Base-by-base conservation (phyloP, 1,284 basidiomycete genomes). In the Malassezia cuniculi region DNA sequence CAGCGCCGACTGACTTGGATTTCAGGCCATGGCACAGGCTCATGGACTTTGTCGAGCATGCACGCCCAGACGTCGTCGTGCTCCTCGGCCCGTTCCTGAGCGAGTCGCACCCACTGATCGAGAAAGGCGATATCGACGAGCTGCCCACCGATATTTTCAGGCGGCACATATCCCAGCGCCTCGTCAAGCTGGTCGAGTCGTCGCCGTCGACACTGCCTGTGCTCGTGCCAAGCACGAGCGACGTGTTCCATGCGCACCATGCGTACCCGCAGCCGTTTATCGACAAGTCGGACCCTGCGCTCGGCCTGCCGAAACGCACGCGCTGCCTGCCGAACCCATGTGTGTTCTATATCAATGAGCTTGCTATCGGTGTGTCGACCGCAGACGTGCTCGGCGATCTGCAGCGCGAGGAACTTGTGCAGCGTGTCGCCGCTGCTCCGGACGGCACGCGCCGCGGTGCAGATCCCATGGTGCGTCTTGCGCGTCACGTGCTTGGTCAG, bases 341-440 rank as follows among this genome's bases (percentile, higher is more conserved):
- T 16, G 74, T 75, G 4, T 87, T 95, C 68, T 75, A 77, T 19
- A 70, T 97, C 50, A 90, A 94, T 65, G 84, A 80, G 36, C 69
- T 93, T 20, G 72, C 76, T 1, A 81, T 99, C 51, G 82, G 76
- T 0, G 73, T 77, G 5, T 81, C 76, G 12, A 85, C 82, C 39
- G 77, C 85, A 5, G 93, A 97, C 64, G 76, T 80, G 0, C 71
- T 97, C 17, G 87, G 87, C 68, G 86, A 93, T 62, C 71, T 97
- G 2, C 77, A 80, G 36, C 80, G 78, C 47, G 82, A 93, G 55
- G 85, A 94, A 63, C 76, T 80, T 40, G 73, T 81, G 49, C 80
- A 79, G 60, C 74, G 76, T 20, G 79, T 78, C 2, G 72, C 76
- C 37, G 37, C 50, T 1, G 30, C 44, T 1, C 48, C 71, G 22